These are phyloP conservation scores for Malassezia furfur DNA, from an alignment of 1,284 basidiomycete genomes.

Conservation along the genomic window DNA sequence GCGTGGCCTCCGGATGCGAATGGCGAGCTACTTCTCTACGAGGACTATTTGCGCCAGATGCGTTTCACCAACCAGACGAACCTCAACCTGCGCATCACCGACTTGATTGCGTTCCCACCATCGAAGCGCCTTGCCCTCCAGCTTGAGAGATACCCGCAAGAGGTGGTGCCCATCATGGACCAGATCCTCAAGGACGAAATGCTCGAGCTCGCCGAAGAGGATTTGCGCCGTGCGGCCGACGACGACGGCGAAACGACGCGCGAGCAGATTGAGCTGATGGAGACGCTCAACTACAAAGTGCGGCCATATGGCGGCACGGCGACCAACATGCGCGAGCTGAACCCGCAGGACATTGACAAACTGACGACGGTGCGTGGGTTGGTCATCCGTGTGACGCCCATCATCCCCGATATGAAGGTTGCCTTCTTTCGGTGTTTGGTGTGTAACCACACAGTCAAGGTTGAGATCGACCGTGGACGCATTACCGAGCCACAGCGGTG, in stretches of 20 bases:
- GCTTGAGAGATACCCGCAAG: constrained; percentile 83
- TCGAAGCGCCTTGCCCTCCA: constrained; percentile 61
- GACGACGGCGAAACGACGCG: constrained; percentile 62
- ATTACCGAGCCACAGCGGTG: constrained; percentile 86
- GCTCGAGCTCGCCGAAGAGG: constrained; percentile 54
- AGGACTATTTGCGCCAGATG: constrained; percentile 74
- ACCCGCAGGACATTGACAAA: constrained; percentile 51
- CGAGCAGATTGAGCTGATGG: constrained; percentile 39
- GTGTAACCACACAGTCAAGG: constrained; percentile 86
- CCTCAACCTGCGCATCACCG: constrained; percentile 79
- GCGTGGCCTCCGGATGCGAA: constrained; percentile 25
- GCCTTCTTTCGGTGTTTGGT: constrained; percentile 97
- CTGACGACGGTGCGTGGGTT: constrained; percentile 89
- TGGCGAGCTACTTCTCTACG: constrained; percentile 57
- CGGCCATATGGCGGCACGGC: constrained; percentile 71
- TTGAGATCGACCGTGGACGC: constrained; percentile 89
- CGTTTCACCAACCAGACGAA: constrained; percentile 74
- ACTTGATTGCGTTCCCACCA: constrained; percentile 78
- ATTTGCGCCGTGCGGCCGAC: constrained; percentile 60
- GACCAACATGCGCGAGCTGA: constrained; percentile 50
- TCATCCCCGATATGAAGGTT: constrained; percentile 95
- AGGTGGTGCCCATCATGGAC: constrained; percentile 93
- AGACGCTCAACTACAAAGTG: constrained; percentile 69
- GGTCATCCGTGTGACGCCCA: constrained; percentile 90
- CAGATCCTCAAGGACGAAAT: constrained; percentile 73